A percentile compares a stretch with the other conserved stretches of the same genome.
Conservation (phyloP, 257 asterid genomes). For the Jaltomata sinuosa region DNA sequence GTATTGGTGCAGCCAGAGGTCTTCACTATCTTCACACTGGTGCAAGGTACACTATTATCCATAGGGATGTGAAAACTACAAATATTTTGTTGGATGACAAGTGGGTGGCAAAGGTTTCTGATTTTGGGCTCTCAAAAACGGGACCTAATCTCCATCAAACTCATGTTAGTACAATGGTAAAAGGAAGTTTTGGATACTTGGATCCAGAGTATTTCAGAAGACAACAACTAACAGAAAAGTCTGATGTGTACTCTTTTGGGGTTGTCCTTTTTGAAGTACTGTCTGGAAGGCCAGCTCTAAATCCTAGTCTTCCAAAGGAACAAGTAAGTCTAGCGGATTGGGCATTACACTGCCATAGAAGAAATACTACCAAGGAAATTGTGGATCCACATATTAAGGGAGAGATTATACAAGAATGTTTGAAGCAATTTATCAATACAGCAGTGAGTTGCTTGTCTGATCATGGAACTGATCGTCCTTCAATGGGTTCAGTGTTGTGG, state of each 20-base stretch:
- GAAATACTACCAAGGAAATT: constrained; percentile 20
- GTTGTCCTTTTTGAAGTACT: constrained; percentile 62
- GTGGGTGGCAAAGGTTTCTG: constrained; percentile 76
- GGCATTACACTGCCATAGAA: constrained; percentile 26
- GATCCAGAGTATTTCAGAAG: constrained; percentile 72
- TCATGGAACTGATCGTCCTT: constrained; percentile 44
- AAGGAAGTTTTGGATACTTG: constrained; percentile 77
- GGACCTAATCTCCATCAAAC: constrained; percentile 36
- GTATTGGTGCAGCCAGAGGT: constrained; percentile 72
- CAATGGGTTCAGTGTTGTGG: constrained; percentile 72
- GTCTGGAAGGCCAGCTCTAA: constrained; percentile 60
- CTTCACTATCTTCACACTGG: constrained; percentile 88
- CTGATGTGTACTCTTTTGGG: constrained; percentile 73
- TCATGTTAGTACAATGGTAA: constrained; percentile 67
- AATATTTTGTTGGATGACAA: constrained; percentile 56
- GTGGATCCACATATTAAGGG: constrained; percentile 36
- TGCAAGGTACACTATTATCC: constrained; percentile 63
- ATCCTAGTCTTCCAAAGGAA: constrained; percentile 41
- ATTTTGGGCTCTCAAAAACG: constrained; percentile 69
- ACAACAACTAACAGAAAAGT: constrained; percentile 67
- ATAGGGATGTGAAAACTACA: constrained; percentile 72
- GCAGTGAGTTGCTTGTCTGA: constrained; percentile 58
- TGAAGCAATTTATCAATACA: constrained; percentile 40
- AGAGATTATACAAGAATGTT: constrained; percentile 32
- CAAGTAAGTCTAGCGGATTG: constrained; percentile 68